Evolutionary conservation across 176 grass and related monocot genomes (phyloP).

Genomic region (Oryza meyeriana): DNA sequence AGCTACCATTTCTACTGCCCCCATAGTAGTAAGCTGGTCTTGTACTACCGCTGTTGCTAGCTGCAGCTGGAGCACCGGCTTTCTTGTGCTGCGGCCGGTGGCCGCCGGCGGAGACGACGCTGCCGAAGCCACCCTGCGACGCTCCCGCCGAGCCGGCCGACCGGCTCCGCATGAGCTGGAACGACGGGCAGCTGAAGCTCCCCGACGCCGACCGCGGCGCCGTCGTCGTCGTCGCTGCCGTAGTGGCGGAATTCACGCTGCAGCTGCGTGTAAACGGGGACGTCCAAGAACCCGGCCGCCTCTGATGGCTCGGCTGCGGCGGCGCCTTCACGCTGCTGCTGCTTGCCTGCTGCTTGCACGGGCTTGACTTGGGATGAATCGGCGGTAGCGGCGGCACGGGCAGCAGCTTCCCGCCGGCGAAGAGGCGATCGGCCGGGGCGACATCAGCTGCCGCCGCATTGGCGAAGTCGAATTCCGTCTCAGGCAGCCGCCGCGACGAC

Average conservation of each 20-base stretch:
- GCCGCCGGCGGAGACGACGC: neutral
- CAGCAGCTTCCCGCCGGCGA: slow-evolving; percentile 54
- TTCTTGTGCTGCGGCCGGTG: slow-evolving; percentile 18
- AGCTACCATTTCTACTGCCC: neutral
- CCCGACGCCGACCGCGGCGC: slow-evolving; percentile 14
- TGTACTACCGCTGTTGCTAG: neutral
- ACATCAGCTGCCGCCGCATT: slow-evolving; percentile 19
- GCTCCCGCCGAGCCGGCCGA: slow-evolving; percentile 29
- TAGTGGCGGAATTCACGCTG: slow-evolving; percentile 40
- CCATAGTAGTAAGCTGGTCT: slow-evolving; percentile 41
- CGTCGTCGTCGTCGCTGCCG: neutral
- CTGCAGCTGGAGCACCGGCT: neutral
- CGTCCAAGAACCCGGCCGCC: neutral
- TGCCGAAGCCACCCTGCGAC: neutral
- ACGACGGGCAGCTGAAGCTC: slow-evolving; percentile 32
- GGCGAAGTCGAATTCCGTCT: slow-evolving; percentile 53
- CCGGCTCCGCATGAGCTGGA: slow-evolving; percentile 53
- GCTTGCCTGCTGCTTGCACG: neutral
- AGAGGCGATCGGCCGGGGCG: slow-evolving; percentile 54
- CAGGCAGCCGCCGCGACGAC: neutral
- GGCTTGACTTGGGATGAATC: neutral
- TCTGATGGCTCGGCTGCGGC: neutral
- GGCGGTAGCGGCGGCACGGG: slow-evolving; percentile 39
- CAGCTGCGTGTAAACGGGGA: slow-evolving; percentile 45
- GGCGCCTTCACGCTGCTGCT: neutral